Evolutionary conservation across 768 basidiomycete genomes (phyloP).

Genomic region (Wakefieldia striispora): DNA sequence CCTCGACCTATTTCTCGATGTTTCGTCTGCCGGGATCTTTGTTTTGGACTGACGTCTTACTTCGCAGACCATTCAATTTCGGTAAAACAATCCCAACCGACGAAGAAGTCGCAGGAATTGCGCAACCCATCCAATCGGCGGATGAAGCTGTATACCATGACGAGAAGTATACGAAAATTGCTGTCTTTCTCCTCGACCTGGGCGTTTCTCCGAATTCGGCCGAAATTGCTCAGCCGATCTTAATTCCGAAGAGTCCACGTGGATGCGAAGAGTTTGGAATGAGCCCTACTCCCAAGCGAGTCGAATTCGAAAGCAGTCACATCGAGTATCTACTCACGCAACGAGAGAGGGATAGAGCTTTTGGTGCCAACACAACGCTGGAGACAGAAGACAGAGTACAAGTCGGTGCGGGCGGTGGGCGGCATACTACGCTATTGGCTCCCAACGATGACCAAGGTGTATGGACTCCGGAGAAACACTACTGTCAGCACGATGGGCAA

Average conservation of each 20-base stretch:
- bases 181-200: constrained; percentile 14
- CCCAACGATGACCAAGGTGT: not conserved
- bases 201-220: constrained; percentile 3
- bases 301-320: constrained; percentile 4
- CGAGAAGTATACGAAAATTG: constrained; percentile 7
- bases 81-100: constrained; percentile 32
- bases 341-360: constrained; percentile 21
- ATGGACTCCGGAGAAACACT: not conserved
- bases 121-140: constrained; percentile 9
- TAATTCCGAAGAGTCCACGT: constrained; percentile 9
- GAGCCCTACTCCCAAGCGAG: constrained; percentile 22
- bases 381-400: constrained; percentile 1
- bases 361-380: not conserved
- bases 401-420: not conserved
- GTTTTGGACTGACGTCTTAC: constrained; percentile 1
- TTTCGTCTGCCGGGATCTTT: not conserved
- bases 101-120: constrained; percentile 28
- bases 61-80: constrained; percentile 47
- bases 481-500: not conserved
- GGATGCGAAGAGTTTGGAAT: constrained; percentile 25
- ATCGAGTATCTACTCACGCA: constrained; percentile 26
- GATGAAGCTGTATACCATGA: constrained; percentile 17
- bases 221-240: constrained; percentile 5
- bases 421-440: not conserved
- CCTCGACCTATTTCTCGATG: not conserved